phyloP scores from a whole-genome alignment of 139 green algal species.

The Nannochloris sp. region DNA sequence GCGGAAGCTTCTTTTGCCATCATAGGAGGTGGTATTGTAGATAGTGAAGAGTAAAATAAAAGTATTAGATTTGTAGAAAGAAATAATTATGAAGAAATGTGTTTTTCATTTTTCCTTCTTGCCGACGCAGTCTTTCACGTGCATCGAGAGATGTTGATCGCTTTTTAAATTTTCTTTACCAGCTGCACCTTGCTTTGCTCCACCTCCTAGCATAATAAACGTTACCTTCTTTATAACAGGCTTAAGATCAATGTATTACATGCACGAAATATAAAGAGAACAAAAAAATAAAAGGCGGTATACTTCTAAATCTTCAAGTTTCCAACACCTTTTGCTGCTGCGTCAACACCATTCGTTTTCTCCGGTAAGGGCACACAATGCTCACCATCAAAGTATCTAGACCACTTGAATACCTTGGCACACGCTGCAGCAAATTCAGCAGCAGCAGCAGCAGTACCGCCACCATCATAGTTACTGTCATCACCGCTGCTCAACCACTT shows the following conservation, averaged over 20 bases:
- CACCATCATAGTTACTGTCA: background rate
- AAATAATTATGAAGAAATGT: background rate
- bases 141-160: background rate
- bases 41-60: slow-evolving; percentile 43
- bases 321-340: background rate
- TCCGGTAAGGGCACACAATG: slow-evolving; percentile 8
- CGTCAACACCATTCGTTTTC: background rate
- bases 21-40: slow-evolving; percentile 27
- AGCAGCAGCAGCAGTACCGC: slow-evolving; percentile 20
- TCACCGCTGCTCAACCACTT: slow-evolving; percentile 36
- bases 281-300: background rate
- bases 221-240: background rate
- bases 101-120: background rate
- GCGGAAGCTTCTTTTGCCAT: slow-evolving; percentile 63
- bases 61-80: no score
- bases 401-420: slow-evolving; percentile 41
- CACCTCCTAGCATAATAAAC: background rate
- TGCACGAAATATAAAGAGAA: background rate
- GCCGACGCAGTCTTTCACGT: background rate
- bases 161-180: background rate
- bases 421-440: slow-evolving; percentile 38
- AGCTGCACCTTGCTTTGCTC: background rate
- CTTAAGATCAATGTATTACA: background rate
- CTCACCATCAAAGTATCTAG: slow-evolving; percentile 52
- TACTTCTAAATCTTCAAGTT: background rate